Percentiles rank a stretch among this genome's conserved stretches.
phyloP scores from a whole-genome alignment of 441 rosid species.

The Arabidopsis lyrata region DNA sequence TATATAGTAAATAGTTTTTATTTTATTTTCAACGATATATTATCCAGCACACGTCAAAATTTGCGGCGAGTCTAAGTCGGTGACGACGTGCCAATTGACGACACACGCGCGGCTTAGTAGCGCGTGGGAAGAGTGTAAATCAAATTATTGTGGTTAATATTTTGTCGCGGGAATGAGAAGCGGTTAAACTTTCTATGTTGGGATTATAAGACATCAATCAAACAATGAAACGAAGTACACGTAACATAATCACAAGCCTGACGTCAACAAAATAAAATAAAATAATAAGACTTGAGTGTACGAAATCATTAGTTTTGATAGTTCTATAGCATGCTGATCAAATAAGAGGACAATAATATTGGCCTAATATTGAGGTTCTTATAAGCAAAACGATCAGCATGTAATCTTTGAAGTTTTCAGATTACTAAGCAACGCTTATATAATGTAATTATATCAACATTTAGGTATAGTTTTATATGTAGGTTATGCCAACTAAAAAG shows the following conservation, averaged over 20 bases:
- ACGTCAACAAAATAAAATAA: neutral
- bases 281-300: too few relatives aligned
- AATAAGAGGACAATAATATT: neutral
- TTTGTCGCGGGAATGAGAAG: conserved; percentile 8
- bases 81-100: neutral
- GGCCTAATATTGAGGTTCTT: neutral
- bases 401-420: conserved; percentile 9
- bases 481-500: conserved; percentile 11
- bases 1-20: neutral
- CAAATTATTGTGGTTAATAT: neutral
- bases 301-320: neutral
- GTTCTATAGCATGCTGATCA: neutral
- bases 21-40: neutral
- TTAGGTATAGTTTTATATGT: neutral
- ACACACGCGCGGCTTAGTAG: conserved; percentile 11
- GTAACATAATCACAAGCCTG: neutral
- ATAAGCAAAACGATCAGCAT: neutral
- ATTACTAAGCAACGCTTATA: neutral
- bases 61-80: conserved; percentile 26
- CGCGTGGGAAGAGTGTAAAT: neutral
- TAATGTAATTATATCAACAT: neutral
- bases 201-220: neutral
- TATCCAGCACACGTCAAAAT: conserved; percentile 1
- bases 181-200: neutral
- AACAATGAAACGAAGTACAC: neutral